A percentile compares a stretch with the other conserved stretches of the same genome.
phyloP scores from a whole-genome alignment of 306 rosid species.

The Bauhinia variegata region DNA sequence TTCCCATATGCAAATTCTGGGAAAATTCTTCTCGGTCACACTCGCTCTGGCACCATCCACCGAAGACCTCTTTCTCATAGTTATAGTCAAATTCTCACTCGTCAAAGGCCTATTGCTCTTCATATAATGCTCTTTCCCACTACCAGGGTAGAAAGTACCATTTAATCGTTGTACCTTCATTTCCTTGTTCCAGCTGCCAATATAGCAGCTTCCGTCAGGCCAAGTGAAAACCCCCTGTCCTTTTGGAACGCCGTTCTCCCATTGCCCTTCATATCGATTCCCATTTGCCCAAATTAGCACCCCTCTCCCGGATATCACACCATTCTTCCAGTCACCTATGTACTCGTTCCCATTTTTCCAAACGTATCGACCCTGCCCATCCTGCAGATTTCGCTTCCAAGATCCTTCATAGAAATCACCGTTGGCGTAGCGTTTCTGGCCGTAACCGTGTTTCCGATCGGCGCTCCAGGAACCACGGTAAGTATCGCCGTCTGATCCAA shows the following conservation, averaged over 20 bases:
- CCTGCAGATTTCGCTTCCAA: conserved; percentile 80
- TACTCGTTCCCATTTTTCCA: conserved; percentile 92
- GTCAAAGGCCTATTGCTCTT: conserved; percentile 41
- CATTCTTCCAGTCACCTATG: conserved; percentile 84
- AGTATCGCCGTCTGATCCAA: conserved; percentile 80
- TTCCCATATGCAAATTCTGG: conserved; percentile 95
- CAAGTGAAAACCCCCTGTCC: conserved; percentile 79
- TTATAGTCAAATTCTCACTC: conserved; percentile 48
- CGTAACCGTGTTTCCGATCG: conserved; percentile 77
- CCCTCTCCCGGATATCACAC: conserved; percentile 76
- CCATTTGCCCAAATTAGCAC: conserved; percentile 78
- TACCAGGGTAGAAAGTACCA: conserved; percentile 63
- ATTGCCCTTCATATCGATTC: conserved; percentile 81
- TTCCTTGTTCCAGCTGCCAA: conserved; percentile 76
- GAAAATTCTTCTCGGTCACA: conserved; percentile 64
- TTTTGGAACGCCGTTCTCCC: conserved; percentile 87
- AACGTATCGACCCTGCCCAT: conserved; percentile 83
- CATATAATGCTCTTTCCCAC: conserved; percentile 40
- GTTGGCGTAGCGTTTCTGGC: conserved; percentile 73
- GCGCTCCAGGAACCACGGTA: conserved; percentile 82
- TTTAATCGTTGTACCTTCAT: conserved; percentile 59
- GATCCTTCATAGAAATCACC: conserved; percentile 84
- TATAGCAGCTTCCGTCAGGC: conserved; percentile 81
- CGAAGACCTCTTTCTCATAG: conserved; percentile 73
- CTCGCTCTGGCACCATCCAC: conserved; percentile 63